Conservation (phyloP, 1,284 basidiomycete genomes). For the Malassezia caprae region DNA sequence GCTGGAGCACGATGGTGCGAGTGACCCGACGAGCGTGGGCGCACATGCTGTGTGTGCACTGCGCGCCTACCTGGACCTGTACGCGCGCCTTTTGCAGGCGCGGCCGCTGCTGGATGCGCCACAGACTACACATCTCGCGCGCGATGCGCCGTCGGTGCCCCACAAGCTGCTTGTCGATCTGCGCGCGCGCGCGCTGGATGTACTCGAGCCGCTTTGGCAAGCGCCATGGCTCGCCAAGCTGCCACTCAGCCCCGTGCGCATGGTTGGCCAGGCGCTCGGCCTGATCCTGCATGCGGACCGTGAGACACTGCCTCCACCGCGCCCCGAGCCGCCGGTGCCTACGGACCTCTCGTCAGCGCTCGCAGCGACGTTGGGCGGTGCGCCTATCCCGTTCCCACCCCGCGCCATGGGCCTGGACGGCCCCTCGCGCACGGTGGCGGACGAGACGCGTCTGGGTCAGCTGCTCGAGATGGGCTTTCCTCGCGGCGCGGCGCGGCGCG, state of each 20-base stretch:
- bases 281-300: conserved; percentile 70
- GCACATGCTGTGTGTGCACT: conserved; percentile 68
- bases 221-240: conserved; percentile 71
- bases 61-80: conserved; percentile 68
- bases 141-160: conserved; percentile 48
- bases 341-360: conserved; percentile 15
- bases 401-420: not conserved
- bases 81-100: conserved; percentile 70
- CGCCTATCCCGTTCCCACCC: conserved; percentile 7
- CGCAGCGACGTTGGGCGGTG: conserved; percentile 13
- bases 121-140: conserved; percentile 61
- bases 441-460: conserved; percentile 58
- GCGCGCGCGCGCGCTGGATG: conserved; percentile 62
- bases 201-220: conserved; percentile 66
- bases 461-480: conserved; percentile 96
- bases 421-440: conserved; percentile 14
- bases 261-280: conserved; percentile 65
- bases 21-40: not conserved
- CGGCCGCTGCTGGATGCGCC: conserved; percentile 64
- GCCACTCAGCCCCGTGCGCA: conserved; percentile 54
- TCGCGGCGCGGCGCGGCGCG: conserved; percentile 69
- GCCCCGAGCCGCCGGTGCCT: not conserved
- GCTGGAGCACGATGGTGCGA: not conserved
- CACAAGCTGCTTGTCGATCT: conserved; percentile 74
- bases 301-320: conserved; percentile 17